phyloP scores from a whole-genome alignment of 768 basidiomycete species.

The Dioszegia crocea region DNA sequence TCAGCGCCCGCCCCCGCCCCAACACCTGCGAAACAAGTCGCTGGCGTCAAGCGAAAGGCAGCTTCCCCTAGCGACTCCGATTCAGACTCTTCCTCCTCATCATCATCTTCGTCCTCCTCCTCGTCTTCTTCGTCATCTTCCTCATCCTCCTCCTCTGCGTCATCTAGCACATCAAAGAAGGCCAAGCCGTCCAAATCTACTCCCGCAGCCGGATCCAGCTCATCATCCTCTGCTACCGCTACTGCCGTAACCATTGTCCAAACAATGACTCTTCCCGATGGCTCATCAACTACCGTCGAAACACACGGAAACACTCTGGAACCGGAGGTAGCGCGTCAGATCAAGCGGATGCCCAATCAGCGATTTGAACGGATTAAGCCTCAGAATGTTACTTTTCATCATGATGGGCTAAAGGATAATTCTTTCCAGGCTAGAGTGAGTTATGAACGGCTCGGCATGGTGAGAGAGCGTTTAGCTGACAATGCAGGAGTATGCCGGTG shows the following conservation, averaged over 20 bases:
- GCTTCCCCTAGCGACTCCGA: constrained; percentile 26
- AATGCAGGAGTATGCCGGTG: constrained; percentile 55
- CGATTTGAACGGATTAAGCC: constrained; percentile 78
- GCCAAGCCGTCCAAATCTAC: constrained; percentile 26
- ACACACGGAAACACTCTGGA: constrained; percentile 21
- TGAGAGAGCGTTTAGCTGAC: neutral
- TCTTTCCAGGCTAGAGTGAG: constrained; percentile 73
- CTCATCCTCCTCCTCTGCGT: constrained; percentile 15
- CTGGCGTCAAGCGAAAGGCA: constrained; percentile 39
- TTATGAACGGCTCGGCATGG: neutral
- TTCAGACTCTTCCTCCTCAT: constrained; percentile 19
- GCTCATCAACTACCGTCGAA: constrained; percentile 12
- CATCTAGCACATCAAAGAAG: constrained; percentile 30
- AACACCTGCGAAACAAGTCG: constrained; percentile 20
- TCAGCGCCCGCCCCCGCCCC: neutral
- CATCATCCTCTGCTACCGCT: constrained; percentile 21
- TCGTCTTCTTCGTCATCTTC: constrained; percentile 25
- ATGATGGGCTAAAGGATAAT: constrained; percentile 63
- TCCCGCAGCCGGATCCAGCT: neutral
- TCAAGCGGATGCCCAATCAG: constrained; percentile 52
- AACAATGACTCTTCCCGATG: constrained; percentile 19
- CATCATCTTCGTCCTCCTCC: constrained; percentile 27
- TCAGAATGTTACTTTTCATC: constrained; percentile 56
- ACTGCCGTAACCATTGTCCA: constrained; percentile 37
- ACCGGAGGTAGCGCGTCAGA: constrained; percentile 10